Base-by-base conservation (phyloP, 768 basidiomycete species). In the Amanita polypyramis region DNA sequence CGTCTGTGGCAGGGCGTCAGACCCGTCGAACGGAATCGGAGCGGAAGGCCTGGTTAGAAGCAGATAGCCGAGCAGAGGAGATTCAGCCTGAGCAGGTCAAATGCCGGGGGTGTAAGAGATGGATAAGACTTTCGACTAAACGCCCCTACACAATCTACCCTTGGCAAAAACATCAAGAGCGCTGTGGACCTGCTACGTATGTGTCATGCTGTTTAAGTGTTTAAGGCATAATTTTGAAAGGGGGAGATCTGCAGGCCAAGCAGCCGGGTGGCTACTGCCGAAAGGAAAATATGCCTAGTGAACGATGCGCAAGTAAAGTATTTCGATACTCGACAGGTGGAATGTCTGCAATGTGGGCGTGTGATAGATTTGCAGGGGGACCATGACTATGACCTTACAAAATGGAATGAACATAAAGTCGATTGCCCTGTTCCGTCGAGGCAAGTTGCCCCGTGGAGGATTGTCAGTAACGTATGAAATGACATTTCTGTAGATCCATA, bases 321-420 rank as follows among this genome's bases (percentile, higher is more conserved):
- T 0, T 80, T 75, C 56, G 65, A 72, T 5, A 47, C 67, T 0
- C 59, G 59, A 30, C 62, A 60, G 48, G 73, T 84, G 17, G 65
- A 70, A 15, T 87, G 84, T 60, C 60, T 60, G 12, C 57, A 63
- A 7, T 87, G 84, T 60, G 66, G 67, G 29, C 52, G 46, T n/a
- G 62, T 56, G 35, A 65, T 85, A 43, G 52, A 51, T 9, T 59
- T 80, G 42, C 68, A 65, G 20, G 71, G 74, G 2, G 70, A 72
- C 23, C 63, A 65, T n/a, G 77, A 82, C 17, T 85, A 79, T 52
- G 75, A 79, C 51, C 59, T 83, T 41, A 65, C 70, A 11, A 70
- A 61, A 43, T 87, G 84, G 84, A 69, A 74, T 37, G 70, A 70
- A 35, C 84, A 87, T 56, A 85, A 85, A 59, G 50, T 55, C 8